Conservation (phyloP, 176 grass and related monocot species). For the Lolium multiflorum region DNA sequence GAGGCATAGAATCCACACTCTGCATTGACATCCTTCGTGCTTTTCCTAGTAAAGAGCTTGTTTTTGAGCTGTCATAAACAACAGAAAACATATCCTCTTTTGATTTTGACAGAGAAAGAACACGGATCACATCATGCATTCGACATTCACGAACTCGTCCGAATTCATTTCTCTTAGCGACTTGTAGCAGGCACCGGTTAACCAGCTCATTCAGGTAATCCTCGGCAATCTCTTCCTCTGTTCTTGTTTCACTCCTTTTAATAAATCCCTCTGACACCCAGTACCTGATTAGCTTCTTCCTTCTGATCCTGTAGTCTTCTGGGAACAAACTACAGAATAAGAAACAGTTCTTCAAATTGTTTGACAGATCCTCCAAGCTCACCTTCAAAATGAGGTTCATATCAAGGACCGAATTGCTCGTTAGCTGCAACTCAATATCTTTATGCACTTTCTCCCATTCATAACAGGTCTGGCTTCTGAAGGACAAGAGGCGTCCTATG, state of each 20-base stretch:
- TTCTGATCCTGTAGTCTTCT: neutral
- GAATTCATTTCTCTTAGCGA: constrained; percentile 34
- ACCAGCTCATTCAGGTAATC: constrained; percentile 51
- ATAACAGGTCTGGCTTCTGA: neutral
- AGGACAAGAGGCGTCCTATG: constrained; percentile 13
- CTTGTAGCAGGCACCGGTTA: constrained; percentile 43
- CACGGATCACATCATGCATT: constrained; percentile 43
- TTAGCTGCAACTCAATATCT: constrained; percentile 24
- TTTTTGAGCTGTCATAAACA: neutral
- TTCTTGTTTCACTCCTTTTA: constrained; percentile 17
- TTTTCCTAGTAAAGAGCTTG: neutral
- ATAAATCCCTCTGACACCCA: constrained; percentile 39
- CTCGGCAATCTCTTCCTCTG: constrained; percentile 52
- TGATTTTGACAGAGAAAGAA: constrained; percentile 34
- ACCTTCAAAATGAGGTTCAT: constrained; percentile 22
- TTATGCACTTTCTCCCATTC: constrained; percentile 28
- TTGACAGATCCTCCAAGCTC: constrained; percentile 20
- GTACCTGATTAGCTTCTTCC: neutral
- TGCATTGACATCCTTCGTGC: constrained; percentile 32
- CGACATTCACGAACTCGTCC: constrained; percentile 26
- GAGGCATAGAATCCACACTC: neutral
- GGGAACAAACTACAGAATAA: neutral
- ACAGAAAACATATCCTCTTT: constrained; percentile 34
- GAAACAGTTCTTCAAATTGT: constrained; percentile 22
- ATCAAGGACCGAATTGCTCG: constrained; percentile 6